Evolutionary conservation across 78 protist species (phyloP), one percentile per base, ranked within the genome.

Genomic region (Goniomonas avonlea): DNA sequence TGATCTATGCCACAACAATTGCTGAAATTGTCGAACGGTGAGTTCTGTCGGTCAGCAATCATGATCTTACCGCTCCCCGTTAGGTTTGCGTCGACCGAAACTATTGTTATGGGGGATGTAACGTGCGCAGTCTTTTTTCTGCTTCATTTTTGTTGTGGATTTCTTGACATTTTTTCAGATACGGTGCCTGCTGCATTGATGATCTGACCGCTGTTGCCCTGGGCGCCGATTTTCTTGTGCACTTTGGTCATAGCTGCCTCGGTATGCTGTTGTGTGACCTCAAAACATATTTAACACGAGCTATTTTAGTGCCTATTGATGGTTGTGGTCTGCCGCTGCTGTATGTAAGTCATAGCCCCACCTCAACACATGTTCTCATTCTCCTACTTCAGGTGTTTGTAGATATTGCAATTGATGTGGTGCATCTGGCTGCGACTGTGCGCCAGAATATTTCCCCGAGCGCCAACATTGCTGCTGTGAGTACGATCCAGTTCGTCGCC

Each of bases 191-290:
- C 86, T 96, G 99, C 31, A 92, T 96, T 48, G 99, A 96, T 27
- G 99, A 96, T 71, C 89, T 79, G 39, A 78, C 98, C 0, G 97
- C 97, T 0, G 3, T 61, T 0, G 93, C 97, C 17, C 75, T 94
- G n/a, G 98, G 96, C 21, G 89, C 91, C 0, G 96, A 89, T 58
- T 81, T 97, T 1, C 74, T 97, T 63, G 96, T 97, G 35, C 99
- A 97, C 74, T 97, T 95, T 65, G 99, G 97, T 20, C 99, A 97
- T 81, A 82, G 92, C 73, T 97, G 99, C 63, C 68, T 90, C 37
- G 86, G 88, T 17, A 82, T 90, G 4, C 27, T 83, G 23, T 5
- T n/a, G n/a, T n/a, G n/a, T n/a, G n/a, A n/a, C n/a, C n/a, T n/a
- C n/a, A n/a, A n/a, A n/a, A n/a, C n/a, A n/a, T n/a, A n/a, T n/a